Base-by-base conservation (phyloP, 1,284 basidiomycete species). In the Naganishia sp. region DNA sequence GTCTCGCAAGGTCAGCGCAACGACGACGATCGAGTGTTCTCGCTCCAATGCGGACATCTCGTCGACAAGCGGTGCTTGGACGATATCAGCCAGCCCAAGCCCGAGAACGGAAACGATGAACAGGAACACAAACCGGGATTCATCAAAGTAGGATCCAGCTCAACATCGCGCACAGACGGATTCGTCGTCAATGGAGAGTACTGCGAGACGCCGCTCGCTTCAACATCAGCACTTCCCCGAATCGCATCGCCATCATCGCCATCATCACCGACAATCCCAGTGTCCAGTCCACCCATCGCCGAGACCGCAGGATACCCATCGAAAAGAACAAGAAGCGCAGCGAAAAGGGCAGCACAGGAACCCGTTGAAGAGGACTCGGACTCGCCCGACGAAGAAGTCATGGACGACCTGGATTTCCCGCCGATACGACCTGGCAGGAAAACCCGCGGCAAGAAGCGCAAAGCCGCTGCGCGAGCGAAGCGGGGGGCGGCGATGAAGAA, bases 21-120 rank as follows among this genome's bases (percentile, higher is more conserved):
- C 6, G 65, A 71, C 1, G 72, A 69, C 6, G 78, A 79, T 65
- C 62, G 73, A 31, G 72, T 80, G 6, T 79, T 74, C 72, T 72
- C 72, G 0, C 69, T 80, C 10, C 71, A 75, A 45, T 80, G 80
- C 53, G 80, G 80, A 0, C 79, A 81, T 65, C 51, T 80, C 23
- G 63, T 81, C 25, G 77, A 80, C 69, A 73, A 78, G 65, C 71
- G 67, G 53, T 81, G 79, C 69, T 68, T 77, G 13, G 52, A 72
- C 39, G 49, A 54, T 11, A 43, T 75, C 52, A 60, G 58, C 32
- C 61, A 47, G 42, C 51, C 49, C 3, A 49, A 54, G 25, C 41
- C 43, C 35, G 56, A 51, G 17, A 57, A 21, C 11, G 42, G 41
- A 13, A 6, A 5, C 6, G 25, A 28, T 2, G 57, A 53, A 4